Percentiles rank a stretch among this genome's conserved stretches.
Conservation (phyloP, 2,329 filamentous ascomycete species). For the Seiridium cupressi region DNA sequence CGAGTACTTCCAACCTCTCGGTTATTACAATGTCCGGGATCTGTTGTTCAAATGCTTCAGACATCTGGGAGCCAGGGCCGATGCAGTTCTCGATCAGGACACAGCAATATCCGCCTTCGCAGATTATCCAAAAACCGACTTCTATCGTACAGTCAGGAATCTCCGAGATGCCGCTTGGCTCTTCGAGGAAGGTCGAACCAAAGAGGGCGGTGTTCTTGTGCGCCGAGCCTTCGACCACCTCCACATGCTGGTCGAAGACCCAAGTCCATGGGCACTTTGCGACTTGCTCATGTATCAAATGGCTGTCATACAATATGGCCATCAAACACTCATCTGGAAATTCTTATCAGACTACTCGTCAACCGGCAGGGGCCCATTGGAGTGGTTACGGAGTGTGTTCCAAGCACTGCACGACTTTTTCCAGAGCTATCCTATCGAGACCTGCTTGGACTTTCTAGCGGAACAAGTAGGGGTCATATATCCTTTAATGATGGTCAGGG, state of each 20-base stretch:
- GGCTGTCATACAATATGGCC: slow-evolving; percentile 1
- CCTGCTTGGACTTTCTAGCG: not conserved
- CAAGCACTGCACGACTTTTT: slow-evolving; percentile 6
- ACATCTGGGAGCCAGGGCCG: not conserved
- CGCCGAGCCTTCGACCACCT: slow-evolving; percentile 2
- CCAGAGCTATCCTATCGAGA: not conserved
- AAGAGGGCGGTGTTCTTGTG: not conserved
- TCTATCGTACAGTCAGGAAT: slow-evolving; percentile 1
- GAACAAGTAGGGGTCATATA: not conserved
- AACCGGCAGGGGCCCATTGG: not conserved
- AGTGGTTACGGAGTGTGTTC: not conserved
- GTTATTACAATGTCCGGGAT: not conserved
- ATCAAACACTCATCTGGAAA: slow-evolving; percentile 6
- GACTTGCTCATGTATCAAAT: slow-evolving; percentile 6
- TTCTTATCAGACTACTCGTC: slow-evolving; percentile 2
- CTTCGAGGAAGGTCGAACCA: not conserved
- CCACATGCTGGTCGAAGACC: slow-evolving; percentile 1
- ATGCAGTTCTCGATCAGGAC: not conserved
- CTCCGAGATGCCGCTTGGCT: slow-evolving; percentile 5
- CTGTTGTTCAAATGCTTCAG: slow-evolving; percentile 4
- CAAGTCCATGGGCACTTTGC: not conserved
- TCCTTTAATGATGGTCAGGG: slow-evolving; percentile 1
- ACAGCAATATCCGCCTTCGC: not conserved
- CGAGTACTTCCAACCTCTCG: not conserved
- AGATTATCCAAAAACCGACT: slow-evolving; percentile 1